Conservation (phyloP, 164 flowering plant species). For the Vitis labrusca region DNA sequence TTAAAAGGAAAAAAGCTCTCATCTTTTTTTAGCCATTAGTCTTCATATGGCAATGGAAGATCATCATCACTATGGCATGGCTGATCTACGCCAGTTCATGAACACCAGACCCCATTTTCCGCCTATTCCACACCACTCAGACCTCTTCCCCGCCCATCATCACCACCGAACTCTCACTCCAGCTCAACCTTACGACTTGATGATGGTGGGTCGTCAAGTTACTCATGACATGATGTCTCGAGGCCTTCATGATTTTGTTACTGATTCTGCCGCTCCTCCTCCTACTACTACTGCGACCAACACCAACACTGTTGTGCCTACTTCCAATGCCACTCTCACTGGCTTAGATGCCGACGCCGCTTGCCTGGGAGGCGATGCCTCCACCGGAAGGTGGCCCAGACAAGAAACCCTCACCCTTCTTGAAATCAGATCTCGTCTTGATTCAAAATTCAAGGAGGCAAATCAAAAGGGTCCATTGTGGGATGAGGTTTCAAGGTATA, state of each 20-base stretch:
- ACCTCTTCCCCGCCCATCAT: conserved; percentile 34
- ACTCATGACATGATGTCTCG: conserved; percentile 16
- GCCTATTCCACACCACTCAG: conserved; percentile 24
- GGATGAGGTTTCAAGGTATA: conserved; percentile 97
- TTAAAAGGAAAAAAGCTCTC: conserved; percentile 4
- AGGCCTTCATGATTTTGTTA: conserved; percentile 25
- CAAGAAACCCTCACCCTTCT: conserved; percentile 92
- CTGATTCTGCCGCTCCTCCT: conserved; percentile 24
- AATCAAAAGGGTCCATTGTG: conserved; percentile 96
- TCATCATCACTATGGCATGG: conserved; percentile 28
- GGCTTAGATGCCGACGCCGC: conserved; percentile 36
- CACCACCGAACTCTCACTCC: conserved; percentile 14
- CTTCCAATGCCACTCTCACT: conserved; percentile 11
- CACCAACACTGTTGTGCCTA: conserved; percentile 6
- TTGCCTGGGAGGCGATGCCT: conserved; percentile 40
- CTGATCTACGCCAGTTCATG: conserved; percentile 67
- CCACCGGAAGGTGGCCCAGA: conserved; percentile 88
- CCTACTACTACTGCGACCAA: conserved; percentile 8
- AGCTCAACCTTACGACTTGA: conserved; percentile 38
- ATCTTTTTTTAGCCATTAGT: not conserved
- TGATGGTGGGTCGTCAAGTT: conserved; percentile 31
- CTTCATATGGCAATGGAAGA: conserved; percentile 54
- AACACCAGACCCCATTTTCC: conserved; percentile 40
- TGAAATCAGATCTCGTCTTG: conserved; percentile 88
- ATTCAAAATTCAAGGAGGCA: conserved; percentile 87